phyloP scores from a whole-genome alignment of 306 rosid species.

The Nissolia schottii region DNA sequence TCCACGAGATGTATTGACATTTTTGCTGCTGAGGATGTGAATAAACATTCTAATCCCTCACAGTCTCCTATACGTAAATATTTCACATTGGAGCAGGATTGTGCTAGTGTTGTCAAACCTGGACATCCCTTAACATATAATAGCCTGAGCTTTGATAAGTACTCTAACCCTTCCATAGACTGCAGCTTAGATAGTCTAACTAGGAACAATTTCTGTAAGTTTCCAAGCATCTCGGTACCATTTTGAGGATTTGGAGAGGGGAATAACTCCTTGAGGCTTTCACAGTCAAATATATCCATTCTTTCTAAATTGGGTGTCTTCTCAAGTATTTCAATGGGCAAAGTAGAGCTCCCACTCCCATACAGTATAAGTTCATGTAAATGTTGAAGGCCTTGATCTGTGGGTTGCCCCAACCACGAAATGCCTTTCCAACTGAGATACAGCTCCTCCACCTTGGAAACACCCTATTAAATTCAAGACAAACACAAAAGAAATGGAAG shows the following conservation, averaged over 20 bases:
- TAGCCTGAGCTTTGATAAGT: neutral
- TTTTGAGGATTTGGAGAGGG: neutral
- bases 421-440: neutral
- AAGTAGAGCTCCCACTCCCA: neutral
- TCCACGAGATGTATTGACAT: neutral
- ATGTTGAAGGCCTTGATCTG: neutral
- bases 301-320: neutral
- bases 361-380: fast-evolving
- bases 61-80: neutral
- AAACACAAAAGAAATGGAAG: no score
- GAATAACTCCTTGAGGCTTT: neutral
- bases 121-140: neutral
- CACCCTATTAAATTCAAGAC: neutral
- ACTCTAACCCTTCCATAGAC: neutral
- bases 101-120: neutral
- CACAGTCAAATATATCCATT: fast-evolving
- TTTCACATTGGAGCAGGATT: neutral
- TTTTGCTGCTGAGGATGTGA: neutral
- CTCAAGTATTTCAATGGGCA: neutral
- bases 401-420: neutral
- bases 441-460: neutral
- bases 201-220: neutral
- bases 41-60: neutral
- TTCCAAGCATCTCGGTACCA: neutral
- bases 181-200: neutral